Percentiles rank a stretch among this genome's conserved stretches.
These are phyloP conservation scores for Aspergillus sp. DNA, from an alignment of 2,329 filamentous ascomycete species.

Conservation along the genomic window DNA sequence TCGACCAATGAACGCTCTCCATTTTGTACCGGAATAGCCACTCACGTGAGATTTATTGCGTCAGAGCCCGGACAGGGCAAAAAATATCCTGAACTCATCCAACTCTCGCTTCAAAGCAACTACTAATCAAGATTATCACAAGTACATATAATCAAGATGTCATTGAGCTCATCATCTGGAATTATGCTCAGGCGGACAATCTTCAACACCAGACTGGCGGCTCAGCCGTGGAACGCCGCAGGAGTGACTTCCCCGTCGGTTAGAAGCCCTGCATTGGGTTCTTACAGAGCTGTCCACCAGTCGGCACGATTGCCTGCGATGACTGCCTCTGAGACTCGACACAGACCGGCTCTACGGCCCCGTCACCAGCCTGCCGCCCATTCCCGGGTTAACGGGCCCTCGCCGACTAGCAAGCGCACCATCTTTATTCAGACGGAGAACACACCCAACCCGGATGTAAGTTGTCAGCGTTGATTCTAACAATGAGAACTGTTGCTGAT, in stretches of 20 bases:
- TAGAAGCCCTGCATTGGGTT: constrained; percentile 21
- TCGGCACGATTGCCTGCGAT: constrained; percentile 41
- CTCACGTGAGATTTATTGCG: constrained; percentile 27
- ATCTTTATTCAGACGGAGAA: constrained; percentile 98
- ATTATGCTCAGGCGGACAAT: constrained; percentile 26
- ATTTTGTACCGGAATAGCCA: not conserved
- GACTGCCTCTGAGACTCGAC: constrained; percentile 41
- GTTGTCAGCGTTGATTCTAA: constrained; percentile 11
- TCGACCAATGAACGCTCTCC: too few relatives aligned
- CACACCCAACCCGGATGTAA: constrained; percentile 85
- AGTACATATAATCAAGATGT: constrained; percentile 17
- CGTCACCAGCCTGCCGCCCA: constrained; percentile 33
- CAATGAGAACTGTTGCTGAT: not conserved
- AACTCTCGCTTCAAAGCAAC: not conserved
- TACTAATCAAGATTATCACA: not conserved
- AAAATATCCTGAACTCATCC: constrained; percentile 6
- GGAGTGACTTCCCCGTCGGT: constrained; percentile 24
- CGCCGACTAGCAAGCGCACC: constrained; percentile 51
- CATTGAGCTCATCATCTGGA: constrained; percentile 25
- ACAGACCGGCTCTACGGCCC: constrained; percentile 40
- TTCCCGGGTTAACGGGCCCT: constrained; percentile 29
- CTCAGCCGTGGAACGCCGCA: constrained; percentile 10
- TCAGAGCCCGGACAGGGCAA: constrained; percentile 20
- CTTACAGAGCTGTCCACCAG: constrained; percentile 37
- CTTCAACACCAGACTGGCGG: constrained; percentile 15